phyloP scores from a whole-genome alignment of 768 basidiomycete genomes.

The Goffeauzyma gilvescens region DNA sequence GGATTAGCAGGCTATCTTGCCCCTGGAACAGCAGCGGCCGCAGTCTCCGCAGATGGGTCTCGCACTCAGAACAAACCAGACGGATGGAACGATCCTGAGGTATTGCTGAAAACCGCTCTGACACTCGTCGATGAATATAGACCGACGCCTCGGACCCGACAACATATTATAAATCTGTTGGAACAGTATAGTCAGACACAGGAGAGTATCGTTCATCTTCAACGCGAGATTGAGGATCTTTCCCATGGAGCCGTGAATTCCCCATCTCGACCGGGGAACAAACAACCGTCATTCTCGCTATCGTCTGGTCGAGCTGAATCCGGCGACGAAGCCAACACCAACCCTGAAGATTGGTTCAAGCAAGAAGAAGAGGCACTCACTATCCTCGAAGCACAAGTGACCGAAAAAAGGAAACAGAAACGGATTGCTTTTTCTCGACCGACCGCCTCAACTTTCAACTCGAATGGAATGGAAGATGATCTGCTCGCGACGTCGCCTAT shows the following conservation, averaged over 20 bases:
- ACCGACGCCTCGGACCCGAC: constrained; percentile 28
- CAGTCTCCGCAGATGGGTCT: too few species aligned
- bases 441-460: too few species aligned
- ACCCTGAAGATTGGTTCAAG: constrained; percentile 23
- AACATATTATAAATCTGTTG: constrained; percentile 21
- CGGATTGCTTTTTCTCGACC: not conserved
- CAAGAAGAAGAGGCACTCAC: constrained; percentile 24
- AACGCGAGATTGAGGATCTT: constrained; percentile 21
- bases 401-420: constrained; percentile 1
- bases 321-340: not conserved
- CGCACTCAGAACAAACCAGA: not conserved
- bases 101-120: constrained; percentile 20
- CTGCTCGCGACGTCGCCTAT: too few species aligned
- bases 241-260: not conserved
- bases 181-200: constrained; percentile 18
- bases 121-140: constrained; percentile 29
- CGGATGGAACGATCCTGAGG: constrained; percentile 16
- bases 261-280: not conserved
- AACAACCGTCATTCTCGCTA: not conserved
- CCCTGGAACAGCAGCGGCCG: not conserved
- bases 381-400: constrained; percentile 18
- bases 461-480: too few species aligned
- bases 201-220: constrained; percentile 19
- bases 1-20: not conserved
- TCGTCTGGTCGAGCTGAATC: not conserved